phyloP scores from a whole-genome alignment of 305 asterid genomes.

The Fraxinus xanthoxyloides region DNA sequence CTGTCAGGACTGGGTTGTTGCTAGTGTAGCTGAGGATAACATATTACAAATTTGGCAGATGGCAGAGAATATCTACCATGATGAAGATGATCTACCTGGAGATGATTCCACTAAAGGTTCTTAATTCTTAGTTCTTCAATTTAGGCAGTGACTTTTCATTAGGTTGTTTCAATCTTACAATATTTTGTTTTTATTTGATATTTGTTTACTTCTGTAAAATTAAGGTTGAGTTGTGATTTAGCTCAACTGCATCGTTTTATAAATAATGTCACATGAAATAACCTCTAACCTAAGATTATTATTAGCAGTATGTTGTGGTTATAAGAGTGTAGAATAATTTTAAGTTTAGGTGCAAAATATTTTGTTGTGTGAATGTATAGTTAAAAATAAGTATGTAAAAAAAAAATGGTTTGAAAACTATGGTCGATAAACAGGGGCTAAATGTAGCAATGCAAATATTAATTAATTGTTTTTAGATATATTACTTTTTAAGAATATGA shows the following conservation, averaged over 20 bases:
- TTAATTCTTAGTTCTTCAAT: constrained; percentile 15
- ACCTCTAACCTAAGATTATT: too few relatives aligned
- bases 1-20: constrained; percentile 87
- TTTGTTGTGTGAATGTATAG: too few relatives aligned
- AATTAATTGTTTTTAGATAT: too few relatives aligned
- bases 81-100: constrained; percentile 80
- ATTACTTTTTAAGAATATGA: background rate
- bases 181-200: background rate
- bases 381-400: too few relatives aligned
- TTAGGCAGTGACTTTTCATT: background rate
- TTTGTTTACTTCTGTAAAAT: constrained; percentile 11
- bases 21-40: constrained; percentile 90
- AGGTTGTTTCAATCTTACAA: constrained; percentile 11
- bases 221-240: background rate
- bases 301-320: too few relatives aligned
- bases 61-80: constrained; percentile 92
- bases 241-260: background rate
- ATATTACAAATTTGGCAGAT: constrained; percentile 92
- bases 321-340: too few relatives aligned
- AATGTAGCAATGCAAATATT: too few relatives aligned
- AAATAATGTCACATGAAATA: too few relatives aligned
- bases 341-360: too few relatives aligned
- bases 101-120: constrained; percentile 49
- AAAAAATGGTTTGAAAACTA: too few relatives aligned
- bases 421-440: too few relatives aligned